Evolutionary conservation across 768 basidiomycete species (phyloP), one percentile per base, ranked within the genome.

Genomic region (Macrocybe gigantea): DNA sequence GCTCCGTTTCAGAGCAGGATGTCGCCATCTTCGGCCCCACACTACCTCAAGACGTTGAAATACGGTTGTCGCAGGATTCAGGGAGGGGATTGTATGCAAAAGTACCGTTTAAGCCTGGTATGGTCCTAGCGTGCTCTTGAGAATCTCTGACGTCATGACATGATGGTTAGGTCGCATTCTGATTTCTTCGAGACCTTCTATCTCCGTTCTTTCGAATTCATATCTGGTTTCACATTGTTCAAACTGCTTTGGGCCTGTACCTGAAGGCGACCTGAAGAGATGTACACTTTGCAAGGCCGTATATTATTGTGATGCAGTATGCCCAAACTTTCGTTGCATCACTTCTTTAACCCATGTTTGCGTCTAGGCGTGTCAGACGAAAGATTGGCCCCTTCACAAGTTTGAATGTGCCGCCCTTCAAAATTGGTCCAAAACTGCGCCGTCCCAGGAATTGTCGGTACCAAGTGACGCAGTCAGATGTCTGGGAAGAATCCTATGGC

Each of bases 401-500:
- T 62, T 64, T 1, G 94, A 97, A 72, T 97, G 95, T 58, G 49
- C 52, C 5, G 83, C 89, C 0, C 66, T 94, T 7, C 73, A 73
- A 47, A 67, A 64, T 45, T 85, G 83, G 85, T 69, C 68, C 1
- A 61, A 71, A 30, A 56, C 68, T 11, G 78, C 79, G 5, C 74
- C 78, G 2, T 77, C 76, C 2, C 49, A 63, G 9, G 71, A 74
- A 7, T 51, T 73, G 4, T 51, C 73, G 4, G 57, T 85, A 12
- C 90, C 93, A 0, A 82, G 75, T 32, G 93, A 95, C 49, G 88
- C 86, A 1, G 73, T 95, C 7, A 68, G 94, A 44, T 86, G 83
- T 53, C 66, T 97, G 10, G 91, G 79, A 0, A 77, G 92, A 37
- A 72, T 94, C 12, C 56, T 92, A 30, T 89, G 85, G 85, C 68